Evolutionary conservation across 495 filamentous ascomycete species (phyloP).

Genomic region (Penicillium desertorum): DNA sequence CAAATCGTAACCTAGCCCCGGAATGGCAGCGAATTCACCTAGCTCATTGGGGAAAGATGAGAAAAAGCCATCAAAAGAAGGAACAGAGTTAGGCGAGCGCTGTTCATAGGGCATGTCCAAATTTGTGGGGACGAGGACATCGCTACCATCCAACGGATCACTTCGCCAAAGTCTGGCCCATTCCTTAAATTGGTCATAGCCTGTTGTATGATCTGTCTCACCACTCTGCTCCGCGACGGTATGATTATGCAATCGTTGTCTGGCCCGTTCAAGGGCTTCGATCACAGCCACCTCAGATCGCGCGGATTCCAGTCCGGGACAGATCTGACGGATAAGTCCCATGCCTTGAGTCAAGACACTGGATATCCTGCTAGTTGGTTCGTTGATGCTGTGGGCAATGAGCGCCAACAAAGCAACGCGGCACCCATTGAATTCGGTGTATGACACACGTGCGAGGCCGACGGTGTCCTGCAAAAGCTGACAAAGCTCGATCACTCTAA

Average conservation of each 20-base stretch:
- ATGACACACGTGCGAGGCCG: slow-evolving; percentile 22
- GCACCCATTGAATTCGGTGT: slow-evolving; percentile 23
- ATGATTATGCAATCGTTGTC: slow-evolving; percentile 12
- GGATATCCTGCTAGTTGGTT: slow-evolving; percentile 10
- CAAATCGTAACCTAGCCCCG: slow-evolving; percentile 5
- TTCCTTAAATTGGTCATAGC: slow-evolving; percentile 15
- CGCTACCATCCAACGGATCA: background rate
- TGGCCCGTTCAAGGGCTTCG: slow-evolving; percentile 22
- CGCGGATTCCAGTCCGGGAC: slow-evolving; percentile 18
- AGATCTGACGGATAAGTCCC: slow-evolving; percentile 15
- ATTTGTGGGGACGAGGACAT: background rate
- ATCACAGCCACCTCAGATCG: slow-evolving; percentile 25
- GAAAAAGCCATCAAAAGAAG: slow-evolving; percentile 23
- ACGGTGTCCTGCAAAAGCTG: slow-evolving; percentile 21
- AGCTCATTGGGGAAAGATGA: slow-evolving; percentile 23
- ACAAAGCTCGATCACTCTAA: slow-evolving; percentile 22
- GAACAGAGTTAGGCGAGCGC: slow-evolving; percentile 1
- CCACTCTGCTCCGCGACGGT: background rate
- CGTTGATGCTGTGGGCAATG: slow-evolving; percentile 19
- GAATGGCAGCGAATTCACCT: slow-evolving; percentile 18
- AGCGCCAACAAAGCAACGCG: slow-evolving; percentile 19
- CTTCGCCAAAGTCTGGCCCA: slow-evolving; percentile 21
- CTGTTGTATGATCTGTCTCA: slow-evolving; percentile 1
- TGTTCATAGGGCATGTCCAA: background rate
- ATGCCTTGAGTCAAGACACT: slow-evolving; percentile 16